phyloP scores from a whole-genome alignment of 495 filamentous ascomycete species.

The Xylaria intraflava region DNA sequence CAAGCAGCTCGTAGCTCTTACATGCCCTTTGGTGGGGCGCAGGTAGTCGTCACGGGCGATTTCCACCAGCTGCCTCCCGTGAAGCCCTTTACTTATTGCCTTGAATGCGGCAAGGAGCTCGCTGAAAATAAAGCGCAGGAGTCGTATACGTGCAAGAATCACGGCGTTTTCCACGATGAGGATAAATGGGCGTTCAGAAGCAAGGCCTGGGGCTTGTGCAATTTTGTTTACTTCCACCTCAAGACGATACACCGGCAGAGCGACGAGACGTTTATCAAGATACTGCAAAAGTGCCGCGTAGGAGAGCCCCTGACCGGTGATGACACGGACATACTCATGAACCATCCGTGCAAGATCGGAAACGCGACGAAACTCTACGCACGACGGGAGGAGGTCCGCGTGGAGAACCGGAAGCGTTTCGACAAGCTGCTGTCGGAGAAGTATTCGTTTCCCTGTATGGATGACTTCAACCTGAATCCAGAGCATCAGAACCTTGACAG shows the following conservation, averaged over 20 bases:
- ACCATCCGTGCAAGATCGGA: slow-evolving; percentile 34
- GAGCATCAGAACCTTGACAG: slow-evolving; percentile 47
- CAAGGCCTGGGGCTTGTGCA: slow-evolving; percentile 30
- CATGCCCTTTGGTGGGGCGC: slow-evolving; percentile 79
- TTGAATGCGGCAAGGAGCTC: slow-evolving; percentile 68
- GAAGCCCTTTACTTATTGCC: slow-evolving; percentile 69
- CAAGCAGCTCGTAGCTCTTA: slow-evolving; percentile 46
- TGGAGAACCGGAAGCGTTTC: slow-evolving; percentile 35
- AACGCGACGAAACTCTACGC: slow-evolving; percentile 45
- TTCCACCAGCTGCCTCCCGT: slow-evolving; percentile 95
- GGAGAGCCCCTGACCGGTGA: slow-evolving; percentile 30
- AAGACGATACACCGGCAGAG: slow-evolving; percentile 48
- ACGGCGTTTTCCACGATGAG: slow-evolving; percentile 25
- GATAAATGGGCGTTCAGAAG: slow-evolving; percentile 38
- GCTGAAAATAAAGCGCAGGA: slow-evolving; percentile 63
- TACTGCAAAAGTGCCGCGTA: slow-evolving; percentile 46
- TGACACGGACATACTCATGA: slow-evolving; percentile 40
- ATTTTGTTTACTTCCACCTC: slow-evolving; percentile 36
- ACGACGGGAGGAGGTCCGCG: slow-evolving; percentile 32
- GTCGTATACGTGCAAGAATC: slow-evolving; percentile 48
- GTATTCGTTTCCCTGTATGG: slow-evolving; percentile 63
- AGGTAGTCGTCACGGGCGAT: slow-evolving; percentile 89
- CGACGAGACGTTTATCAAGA: slow-evolving; percentile 41
- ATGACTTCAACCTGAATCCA: slow-evolving; percentile 61
- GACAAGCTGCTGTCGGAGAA: slow-evolving; percentile 26